Percentiles rank a stretch among this genome's conserved stretches.
These are phyloP conservation scores for Rhizoclosmatium sp. DNA, from an alignment of 192 early-diverging fungal species.

Conservation along the genomic window DNA sequence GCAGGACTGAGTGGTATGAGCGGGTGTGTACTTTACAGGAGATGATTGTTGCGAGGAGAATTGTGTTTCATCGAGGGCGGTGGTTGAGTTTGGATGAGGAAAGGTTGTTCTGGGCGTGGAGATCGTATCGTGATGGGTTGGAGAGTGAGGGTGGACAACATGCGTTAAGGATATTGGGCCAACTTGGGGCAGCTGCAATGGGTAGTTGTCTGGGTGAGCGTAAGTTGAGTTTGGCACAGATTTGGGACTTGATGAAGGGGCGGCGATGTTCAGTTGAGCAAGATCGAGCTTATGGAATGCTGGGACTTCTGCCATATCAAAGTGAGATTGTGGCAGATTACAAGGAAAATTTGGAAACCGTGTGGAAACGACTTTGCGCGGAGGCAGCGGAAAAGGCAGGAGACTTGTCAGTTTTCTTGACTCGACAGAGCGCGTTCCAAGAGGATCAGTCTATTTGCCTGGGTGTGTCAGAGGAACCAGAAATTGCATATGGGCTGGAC, in stretches of 20 bases:
- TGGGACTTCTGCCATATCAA: not conserved
- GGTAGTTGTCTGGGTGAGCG: not conserved
- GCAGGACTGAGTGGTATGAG: not conserved
- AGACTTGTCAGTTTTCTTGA: not conserved
- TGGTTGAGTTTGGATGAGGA: not conserved
- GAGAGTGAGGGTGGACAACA: not conserved
- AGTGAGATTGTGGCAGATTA: not conserved
- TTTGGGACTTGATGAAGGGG: not conserved
- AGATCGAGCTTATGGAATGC: conserved; percentile 3
- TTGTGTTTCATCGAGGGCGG: not conserved
- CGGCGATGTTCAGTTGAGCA: not conserved
- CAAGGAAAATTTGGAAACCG: not conserved
- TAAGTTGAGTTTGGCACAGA: not conserved
- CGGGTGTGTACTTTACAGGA: not conserved
- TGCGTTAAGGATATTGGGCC: not conserved
- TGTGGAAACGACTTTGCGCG: not conserved
- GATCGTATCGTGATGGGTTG: not conserved
- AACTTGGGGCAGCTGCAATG: not conserved
- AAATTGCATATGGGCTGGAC: not conserved
- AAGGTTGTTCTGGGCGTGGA: not conserved
- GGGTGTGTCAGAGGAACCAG: not conserved
- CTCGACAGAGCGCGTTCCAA: not conserved
- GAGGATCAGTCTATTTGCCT: not conserved
- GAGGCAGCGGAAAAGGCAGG: not conserved
- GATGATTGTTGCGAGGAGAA: not conserved